Percentiles rank a stretch among this genome's conserved stretches.
phyloP scores from a whole-genome alignment of 192 early-diverging fungal species.

The Coemansia sp. region DNA sequence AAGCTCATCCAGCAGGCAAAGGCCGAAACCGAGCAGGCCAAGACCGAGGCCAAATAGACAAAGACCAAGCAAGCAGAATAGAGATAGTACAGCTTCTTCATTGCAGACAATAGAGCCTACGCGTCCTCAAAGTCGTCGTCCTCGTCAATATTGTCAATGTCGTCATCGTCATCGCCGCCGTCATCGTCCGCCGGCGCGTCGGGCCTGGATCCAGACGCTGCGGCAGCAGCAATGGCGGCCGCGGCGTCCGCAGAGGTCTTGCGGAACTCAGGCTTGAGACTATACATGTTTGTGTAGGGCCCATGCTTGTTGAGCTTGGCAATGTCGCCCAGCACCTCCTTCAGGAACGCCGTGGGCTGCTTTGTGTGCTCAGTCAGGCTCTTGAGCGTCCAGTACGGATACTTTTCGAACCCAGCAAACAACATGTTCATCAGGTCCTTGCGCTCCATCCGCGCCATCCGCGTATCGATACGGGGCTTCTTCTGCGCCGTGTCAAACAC shows the following conservation, averaged over 20 bases:
- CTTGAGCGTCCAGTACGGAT: slow-evolving; percentile 81
- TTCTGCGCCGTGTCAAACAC: slow-evolving; percentile 42
- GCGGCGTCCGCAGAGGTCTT: slow-evolving; percentile 27
- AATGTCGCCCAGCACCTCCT: slow-evolving; percentile 77
- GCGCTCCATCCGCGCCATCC: slow-evolving; percentile 76
- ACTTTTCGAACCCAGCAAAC: slow-evolving; percentile 73
- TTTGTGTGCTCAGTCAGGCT: slow-evolving; percentile 72
- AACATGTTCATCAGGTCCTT: slow-evolving; percentile 79
- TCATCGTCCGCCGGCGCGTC: background rate
- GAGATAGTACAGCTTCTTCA: background rate
- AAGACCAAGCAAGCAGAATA: too few relatives aligned
- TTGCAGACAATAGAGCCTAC: slow-evolving; percentile 3
- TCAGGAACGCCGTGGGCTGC: slow-evolving; percentile 77
- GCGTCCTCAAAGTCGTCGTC: slow-evolving; percentile 52
- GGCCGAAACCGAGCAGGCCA: background rate
- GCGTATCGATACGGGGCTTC: slow-evolving; percentile 56
- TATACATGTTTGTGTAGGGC: slow-evolving; percentile 71
- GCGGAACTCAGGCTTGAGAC: slow-evolving; percentile 79
- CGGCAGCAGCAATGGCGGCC: slow-evolving; percentile 9
- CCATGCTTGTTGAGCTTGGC: slow-evolving; percentile 78
- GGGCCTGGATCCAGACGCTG: slow-evolving; percentile 14
- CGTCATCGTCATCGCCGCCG: slow-evolving; percentile 6
- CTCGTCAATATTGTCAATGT: slow-evolving; percentile 25
- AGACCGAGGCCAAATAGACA: too few relatives aligned
- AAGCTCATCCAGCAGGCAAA: slow-evolving; percentile 19